A percentile compares a stretch with the other conserved stretches of the same genome.
Evolutionary conservation across 106 monocot species (phyloP).

Genomic region (Allium cepa): DNA sequence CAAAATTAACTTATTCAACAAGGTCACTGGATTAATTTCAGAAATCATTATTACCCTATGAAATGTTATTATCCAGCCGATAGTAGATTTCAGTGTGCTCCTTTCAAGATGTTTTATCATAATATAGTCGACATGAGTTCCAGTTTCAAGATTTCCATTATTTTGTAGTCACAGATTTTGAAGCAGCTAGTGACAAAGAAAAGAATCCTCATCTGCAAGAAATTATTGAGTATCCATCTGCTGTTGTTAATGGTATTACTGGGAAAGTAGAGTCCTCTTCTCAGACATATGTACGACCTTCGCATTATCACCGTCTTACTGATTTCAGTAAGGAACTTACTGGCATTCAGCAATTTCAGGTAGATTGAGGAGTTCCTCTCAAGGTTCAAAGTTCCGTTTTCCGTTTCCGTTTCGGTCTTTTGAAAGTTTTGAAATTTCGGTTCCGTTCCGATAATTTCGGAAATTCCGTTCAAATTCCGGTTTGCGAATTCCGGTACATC

Average conservation of each 20-base stretch:
- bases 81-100: constrained; percentile 44
- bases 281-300: constrained; percentile 87
- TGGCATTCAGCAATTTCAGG: constrained; percentile 94
- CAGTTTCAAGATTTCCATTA: constrained; percentile 87
- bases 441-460: too few species aligned
- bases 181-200: constrained; percentile 94
- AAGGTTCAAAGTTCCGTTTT: too few species aligned
- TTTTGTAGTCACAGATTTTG: constrained; percentile 96
- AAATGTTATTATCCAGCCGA: constrained; percentile 46
- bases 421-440: too few species aligned
- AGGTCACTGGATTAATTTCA: constrained; percentile 21
- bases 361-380: constrained; percentile 82
- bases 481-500: too few species aligned
- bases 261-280: constrained; percentile 79
- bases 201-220: constrained; percentile 69
- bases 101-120: constrained; percentile 57
- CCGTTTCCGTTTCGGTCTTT: too few species aligned
- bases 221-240: constrained; percentile 96
- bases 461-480: too few species aligned
- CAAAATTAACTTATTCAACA: constrained; percentile 24
- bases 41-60: constrained; percentile 37
- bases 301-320: constrained; percentile 66
- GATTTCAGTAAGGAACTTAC: constrained; percentile 98
- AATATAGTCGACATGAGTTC: constrained; percentile 29
- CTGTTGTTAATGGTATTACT: constrained; percentile 83